Conservation (phyloP, 2,329 filamentous ascomycete species). For the Aspergillus sp. region DNA sequence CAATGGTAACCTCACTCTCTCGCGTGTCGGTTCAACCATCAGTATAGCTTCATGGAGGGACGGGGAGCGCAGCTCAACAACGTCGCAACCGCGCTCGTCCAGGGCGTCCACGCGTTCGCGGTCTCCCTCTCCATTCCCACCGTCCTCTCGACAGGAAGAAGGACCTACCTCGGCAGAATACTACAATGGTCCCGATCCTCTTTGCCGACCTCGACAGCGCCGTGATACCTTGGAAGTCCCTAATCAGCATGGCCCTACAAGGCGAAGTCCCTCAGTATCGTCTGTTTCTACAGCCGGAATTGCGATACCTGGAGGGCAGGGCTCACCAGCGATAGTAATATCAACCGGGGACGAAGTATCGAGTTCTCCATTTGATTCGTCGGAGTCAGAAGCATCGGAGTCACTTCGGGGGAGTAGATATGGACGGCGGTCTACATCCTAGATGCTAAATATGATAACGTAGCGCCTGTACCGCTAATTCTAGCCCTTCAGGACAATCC, state of each 20-base stretch:
- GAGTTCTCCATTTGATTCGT: neutral
- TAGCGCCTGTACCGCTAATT: no score
- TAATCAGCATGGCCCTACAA: neutral
- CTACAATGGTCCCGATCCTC: no score
- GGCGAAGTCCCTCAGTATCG: neutral
- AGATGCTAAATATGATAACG: neutral
- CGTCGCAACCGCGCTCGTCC: neutral
- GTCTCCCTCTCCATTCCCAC: neutral
- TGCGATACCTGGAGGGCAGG: neutral
- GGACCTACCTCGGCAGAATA: no score
- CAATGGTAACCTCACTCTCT: neutral
- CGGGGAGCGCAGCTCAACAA: neutral
- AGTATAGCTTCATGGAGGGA: neutral
- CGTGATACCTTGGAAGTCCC: conserved; percentile 2
- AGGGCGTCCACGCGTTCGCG: neutral
- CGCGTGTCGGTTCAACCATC: neutral
- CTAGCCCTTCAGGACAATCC: no score
- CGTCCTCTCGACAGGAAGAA: neutral
- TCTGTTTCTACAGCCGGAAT: neutral
- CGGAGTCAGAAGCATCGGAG: neutral
- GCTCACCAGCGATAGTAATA: neutral
- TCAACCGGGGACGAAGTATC: neutral
- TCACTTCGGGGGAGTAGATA: neutral
- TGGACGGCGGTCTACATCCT: neutral
- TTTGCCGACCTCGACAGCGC: no score